These are phyloP conservation scores for Ensete glaucum DNA, from an alignment of 176 grass and related monocot genomes.

Conservation along the genomic window DNA sequence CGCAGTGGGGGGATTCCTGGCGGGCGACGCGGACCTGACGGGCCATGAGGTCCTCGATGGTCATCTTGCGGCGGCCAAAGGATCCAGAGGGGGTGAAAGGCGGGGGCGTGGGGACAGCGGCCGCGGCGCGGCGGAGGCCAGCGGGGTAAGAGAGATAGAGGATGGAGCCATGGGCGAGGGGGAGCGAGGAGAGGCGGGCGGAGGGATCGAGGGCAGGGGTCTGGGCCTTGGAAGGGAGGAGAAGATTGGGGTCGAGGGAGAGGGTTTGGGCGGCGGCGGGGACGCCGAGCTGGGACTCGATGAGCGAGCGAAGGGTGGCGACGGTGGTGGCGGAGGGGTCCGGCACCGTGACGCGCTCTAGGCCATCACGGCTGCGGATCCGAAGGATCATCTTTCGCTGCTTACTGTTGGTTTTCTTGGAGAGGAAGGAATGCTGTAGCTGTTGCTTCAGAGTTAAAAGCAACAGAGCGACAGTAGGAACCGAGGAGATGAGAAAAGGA, in stretches of 20 bases:
- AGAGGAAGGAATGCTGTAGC: too few relatives aligned
- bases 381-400: constrained; percentile 50
- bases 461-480: too few relatives aligned
- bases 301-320: constrained; percentile 46
- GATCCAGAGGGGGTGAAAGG: constrained; percentile 43
- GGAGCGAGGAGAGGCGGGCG: constrained; percentile 31
- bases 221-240: constrained; percentile 19
- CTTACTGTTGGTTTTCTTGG: background rate
- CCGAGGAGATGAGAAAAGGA: too few relatives aligned
- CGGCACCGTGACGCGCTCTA: constrained; percentile 59
- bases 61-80: constrained; percentile 59
- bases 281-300: constrained; percentile 51
- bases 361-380: constrained; percentile 71
- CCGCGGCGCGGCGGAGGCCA: constrained; percentile 17
- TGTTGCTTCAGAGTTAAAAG: too few relatives aligned
- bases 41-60: constrained; percentile 84
- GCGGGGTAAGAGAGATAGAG: constrained; percentile 49
- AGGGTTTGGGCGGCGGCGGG: constrained; percentile 41
- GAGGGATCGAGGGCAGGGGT: constrained; percentile 13
- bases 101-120: constrained; percentile 28
- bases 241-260: constrained; percentile 56
- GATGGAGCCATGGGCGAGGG: constrained; percentile 58
- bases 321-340: constrained; percentile 42
- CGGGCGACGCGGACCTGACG: constrained; percentile 92
- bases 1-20: constrained; percentile 67